These are phyloP conservation scores for Penicillium steckii DNA, from an alignment of 495 filamentous ascomycete genomes.

Conservation along the genomic window DNA sequence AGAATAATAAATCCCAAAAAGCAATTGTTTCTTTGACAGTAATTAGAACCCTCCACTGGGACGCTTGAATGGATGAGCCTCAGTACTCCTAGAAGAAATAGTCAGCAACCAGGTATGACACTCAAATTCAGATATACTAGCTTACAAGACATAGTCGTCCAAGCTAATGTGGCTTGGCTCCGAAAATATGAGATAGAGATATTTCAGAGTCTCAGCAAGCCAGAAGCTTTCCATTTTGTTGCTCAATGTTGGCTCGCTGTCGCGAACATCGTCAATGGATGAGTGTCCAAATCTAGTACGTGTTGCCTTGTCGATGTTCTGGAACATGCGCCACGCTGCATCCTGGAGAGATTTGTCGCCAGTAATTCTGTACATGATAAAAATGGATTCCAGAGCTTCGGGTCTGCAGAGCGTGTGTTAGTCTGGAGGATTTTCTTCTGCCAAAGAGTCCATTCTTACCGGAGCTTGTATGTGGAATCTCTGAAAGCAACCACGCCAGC, in stretches of 20 bases:
- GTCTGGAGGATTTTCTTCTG: not conserved
- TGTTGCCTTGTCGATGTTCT: conserved; percentile 58
- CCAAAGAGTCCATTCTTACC: conserved; percentile 35
- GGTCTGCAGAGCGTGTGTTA: conserved; percentile 36
- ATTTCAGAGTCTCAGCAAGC: conserved; percentile 84
- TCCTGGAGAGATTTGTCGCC: conserved; percentile 66
- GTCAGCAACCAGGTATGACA: not conserved
- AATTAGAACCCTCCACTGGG: conserved; percentile 20
- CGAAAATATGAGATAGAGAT: conserved; percentile 87
- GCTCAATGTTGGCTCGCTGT: conserved; percentile 25
- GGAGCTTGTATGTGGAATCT: conserved; percentile 66
- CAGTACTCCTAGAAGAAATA: conserved; percentile 57
- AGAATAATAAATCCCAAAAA: not conserved
- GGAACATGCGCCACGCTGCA: conserved; percentile 76
- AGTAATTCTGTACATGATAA: conserved; percentile 73
- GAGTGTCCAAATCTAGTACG: conserved; percentile 58
- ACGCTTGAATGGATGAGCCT: conserved; percentile 70
- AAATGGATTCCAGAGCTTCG: conserved; percentile 71
- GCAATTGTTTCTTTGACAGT: not conserved
- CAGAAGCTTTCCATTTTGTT: conserved; percentile 60
- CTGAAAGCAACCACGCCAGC: conserved; percentile 57
- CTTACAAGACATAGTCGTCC: conserved; percentile 65
- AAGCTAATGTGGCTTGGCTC: conserved; percentile 66
- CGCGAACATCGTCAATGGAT: conserved; percentile 57
- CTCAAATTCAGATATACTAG: not conserved